Evolutionary conservation across 768 basidiomycete species (phyloP), one percentile per base, ranked within the genome.

Genomic region (Lentinus brumalis): DNA sequence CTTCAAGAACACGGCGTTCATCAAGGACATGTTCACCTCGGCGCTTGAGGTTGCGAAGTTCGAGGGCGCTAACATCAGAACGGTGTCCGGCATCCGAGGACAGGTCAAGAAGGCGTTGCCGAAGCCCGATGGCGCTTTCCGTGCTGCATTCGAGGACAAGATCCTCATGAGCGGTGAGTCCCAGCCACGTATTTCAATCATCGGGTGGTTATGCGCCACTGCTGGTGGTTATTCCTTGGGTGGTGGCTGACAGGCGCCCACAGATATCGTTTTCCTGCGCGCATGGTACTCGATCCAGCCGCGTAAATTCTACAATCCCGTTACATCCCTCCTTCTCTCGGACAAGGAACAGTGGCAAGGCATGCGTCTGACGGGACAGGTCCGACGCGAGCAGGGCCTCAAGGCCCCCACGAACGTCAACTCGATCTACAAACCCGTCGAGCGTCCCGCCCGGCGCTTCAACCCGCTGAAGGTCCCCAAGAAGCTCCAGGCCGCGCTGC

Each of bases 131-230:
- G 97, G 97, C 9, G 86, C 92, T 5, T 98, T 92, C 81, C 82
- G 97, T 64, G 97, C 96, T 3, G 96, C 96, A 12, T 99, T 98
- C 74, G 97, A 99, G 75, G 97, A 99, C 74, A 98, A 98, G 79
- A 81, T 98, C 8, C 81, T 98, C 63, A 94, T 89, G 88, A 94
- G 94, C 66, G 95, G 95, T 96, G 73, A 59, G 91, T 83, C 0
- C 14, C 39, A 5, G 9, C 35, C 30, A 38, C n/a, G 10, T 30
- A 16, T 5, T 38, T 7, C 15, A 8, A 31, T 11, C 31, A 15
- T 12, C 15, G 29, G 16, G 21, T n/a, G 5, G 16, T 10, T 29
- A 5, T 32, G 12, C 11, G 30, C 18, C 12, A 31, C n/a, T 31
- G 21, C 12, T 3, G 16, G 26, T n/a, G 29, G 49, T n/a, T 42